These are phyloP conservation scores for Bruguiera hainesii DNA, from an alignment of 441 rosid species.

Conservation along the genomic window DNA sequence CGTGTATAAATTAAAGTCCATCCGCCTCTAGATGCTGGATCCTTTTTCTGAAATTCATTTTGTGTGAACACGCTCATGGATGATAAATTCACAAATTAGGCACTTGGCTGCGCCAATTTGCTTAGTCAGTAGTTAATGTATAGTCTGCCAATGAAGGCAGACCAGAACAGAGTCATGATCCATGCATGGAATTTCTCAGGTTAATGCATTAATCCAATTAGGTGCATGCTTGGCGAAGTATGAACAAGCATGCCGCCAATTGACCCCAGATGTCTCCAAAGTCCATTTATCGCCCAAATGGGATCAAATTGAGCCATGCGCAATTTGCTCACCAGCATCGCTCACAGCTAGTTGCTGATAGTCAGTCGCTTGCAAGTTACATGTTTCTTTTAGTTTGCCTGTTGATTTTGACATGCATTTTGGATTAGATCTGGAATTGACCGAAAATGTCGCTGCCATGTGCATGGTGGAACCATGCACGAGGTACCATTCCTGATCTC, in stretches of 20 bases:
- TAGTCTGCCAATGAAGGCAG: neutral
- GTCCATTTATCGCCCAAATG: constrained; percentile 26
- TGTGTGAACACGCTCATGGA: too few relatives aligned
- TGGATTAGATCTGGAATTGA: constrained; percentile 20
- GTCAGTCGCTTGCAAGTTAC: neutral
- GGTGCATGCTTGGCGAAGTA: constrained; percentile 24
- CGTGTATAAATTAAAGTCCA: too few relatives aligned
- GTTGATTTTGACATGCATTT: constrained; percentile 7
- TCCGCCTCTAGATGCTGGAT: too few relatives aligned
- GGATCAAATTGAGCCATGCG: constrained; percentile 22
- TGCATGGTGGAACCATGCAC: constrained; percentile 34
- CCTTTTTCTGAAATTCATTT: too few relatives aligned
- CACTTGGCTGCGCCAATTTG: neutral
- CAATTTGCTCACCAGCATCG: constrained; percentile 2
- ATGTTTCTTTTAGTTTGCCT: neutral
- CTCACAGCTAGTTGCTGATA: neutral
- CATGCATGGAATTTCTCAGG: neutral
- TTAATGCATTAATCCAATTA: constrained; percentile 20
- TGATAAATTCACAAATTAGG: neutral
- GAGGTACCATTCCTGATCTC: constrained; percentile 14
- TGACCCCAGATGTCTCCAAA: constrained; percentile 31
- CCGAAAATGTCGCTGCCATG: constrained; percentile 36
- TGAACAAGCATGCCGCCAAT: constrained; percentile 18
- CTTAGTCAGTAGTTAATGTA: neutral
- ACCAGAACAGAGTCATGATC: constrained; percentile 8